Conservation (phyloP, 805 yeast genomes). For the Saturnispora diversa region DNA sequence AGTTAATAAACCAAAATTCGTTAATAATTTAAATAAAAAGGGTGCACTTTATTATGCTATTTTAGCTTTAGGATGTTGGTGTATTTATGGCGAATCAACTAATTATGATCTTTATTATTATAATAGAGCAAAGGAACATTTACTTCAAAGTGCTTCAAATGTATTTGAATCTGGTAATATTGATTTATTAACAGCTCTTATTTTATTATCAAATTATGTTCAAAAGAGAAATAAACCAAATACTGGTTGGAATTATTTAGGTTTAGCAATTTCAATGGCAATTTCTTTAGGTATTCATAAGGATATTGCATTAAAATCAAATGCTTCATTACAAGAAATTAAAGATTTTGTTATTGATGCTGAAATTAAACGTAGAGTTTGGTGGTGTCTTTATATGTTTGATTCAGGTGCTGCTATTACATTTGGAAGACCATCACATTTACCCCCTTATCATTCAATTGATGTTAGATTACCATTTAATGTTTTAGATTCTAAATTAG, state of each 20-base stretch:
- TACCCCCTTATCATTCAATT: constrained; percentile 40
- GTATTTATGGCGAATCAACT: constrained; percentile 46
- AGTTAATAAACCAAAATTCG: constrained; percentile 45
- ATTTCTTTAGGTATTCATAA: constrained; percentile 54
- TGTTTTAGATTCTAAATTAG: constrained; percentile 38
- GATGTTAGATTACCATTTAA: constrained; percentile 45
- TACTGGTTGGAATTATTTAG: constrained; percentile 61
- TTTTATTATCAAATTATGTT: constrained; percentile 50
- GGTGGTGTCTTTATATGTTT: constrained; percentile 62
- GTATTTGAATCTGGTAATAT: constrained; percentile 56
- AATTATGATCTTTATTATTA: constrained; percentile 49
- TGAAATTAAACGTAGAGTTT: constrained; percentile 51
- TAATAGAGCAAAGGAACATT: constrained; percentile 39
- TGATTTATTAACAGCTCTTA: constrained; percentile 43
- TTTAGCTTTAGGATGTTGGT: constrained; percentile 64
- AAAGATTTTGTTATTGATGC: constrained; percentile 34
- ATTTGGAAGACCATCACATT: constrained; percentile 54
- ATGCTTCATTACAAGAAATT: constrained; percentile 17
- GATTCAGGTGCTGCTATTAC: constrained; percentile 59
- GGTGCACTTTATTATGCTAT: constrained; percentile 48
- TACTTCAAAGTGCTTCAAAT: constrained; percentile 31
- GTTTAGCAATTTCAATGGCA: constrained; percentile 60
- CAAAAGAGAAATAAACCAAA: constrained; percentile 60
- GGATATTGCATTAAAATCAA: constrained; percentile 31
- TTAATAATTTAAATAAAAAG: constrained; percentile 32